These are phyloP conservation scores for Russula abietina DNA, from an alignment of 768 basidiomycete genomes.

Conservation along the genomic window DNA sequence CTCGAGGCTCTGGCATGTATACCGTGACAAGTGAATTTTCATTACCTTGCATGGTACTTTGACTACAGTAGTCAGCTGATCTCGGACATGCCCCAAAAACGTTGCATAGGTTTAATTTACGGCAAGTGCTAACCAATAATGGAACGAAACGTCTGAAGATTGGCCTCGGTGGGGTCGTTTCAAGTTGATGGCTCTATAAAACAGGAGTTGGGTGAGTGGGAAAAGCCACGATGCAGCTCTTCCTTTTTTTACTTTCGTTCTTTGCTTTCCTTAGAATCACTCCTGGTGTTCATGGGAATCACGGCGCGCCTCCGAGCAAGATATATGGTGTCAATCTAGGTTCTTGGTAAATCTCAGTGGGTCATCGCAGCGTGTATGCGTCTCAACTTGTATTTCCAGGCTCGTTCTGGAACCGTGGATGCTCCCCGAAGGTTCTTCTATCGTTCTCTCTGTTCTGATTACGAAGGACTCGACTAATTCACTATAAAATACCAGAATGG, in stretches of 20 bases:
- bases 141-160: too few relatives aligned
- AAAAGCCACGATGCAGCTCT: background rate
- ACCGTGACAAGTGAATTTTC: too few relatives aligned
- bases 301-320: conserved; percentile 34
- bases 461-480: background rate
- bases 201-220: background rate
- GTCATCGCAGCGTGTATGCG: conserved; percentile 1
- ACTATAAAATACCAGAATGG: conserved; percentile 47
- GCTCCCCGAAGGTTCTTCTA: conserved; percentile 52
- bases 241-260: background rate
- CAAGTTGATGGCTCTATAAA: background rate
- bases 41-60: too few relatives aligned
- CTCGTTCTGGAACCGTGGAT: conserved; percentile 78
- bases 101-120: too few relatives aligned
- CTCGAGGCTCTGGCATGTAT: too few relatives aligned
- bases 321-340: conserved; percentile 71
- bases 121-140: too few relatives aligned
- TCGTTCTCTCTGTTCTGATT: background rate
- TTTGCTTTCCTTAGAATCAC: background rate
- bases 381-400: conserved; percentile 37
- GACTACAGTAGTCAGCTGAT: too few relatives aligned
- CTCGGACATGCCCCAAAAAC: too few relatives aligned
- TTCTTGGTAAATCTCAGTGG: conserved; percentile 40
- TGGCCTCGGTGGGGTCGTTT: too few relatives aligned
- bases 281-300: background rate